Percentiles rank a stretch among this genome's conserved stretches.
Evolutionary conservation across 1,284 basidiomycete genomes (phyloP).

Genomic region (Fomitopsis pinicola): DNA sequence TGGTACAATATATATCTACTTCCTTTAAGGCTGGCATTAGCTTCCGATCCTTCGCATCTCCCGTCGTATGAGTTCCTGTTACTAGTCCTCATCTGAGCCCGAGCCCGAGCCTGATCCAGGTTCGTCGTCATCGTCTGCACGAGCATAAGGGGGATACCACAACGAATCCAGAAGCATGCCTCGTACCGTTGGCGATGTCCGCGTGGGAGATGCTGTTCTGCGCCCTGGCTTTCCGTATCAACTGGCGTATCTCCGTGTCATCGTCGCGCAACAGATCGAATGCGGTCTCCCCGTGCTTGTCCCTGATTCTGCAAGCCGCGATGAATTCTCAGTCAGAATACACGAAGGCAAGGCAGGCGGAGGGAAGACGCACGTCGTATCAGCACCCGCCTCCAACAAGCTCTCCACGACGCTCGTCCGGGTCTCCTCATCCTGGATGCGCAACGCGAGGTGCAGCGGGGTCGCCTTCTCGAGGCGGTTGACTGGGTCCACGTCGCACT

Average conservation of each 20-base stretch:
- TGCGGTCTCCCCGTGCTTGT: slow-evolving; percentile 62
- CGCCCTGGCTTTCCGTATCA: slow-evolving; percentile 50
- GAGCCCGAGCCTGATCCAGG: slow-evolving; percentile 30
- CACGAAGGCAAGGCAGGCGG: background rate
- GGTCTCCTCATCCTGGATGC: slow-evolving; percentile 56
- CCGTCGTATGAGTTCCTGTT: slow-evolving; percentile 6
- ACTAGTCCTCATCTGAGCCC: slow-evolving; percentile 27
- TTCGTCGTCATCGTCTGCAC: slow-evolving; percentile 32
- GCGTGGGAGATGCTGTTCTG: slow-evolving; percentile 32
- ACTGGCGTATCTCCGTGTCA: slow-evolving; percentile 39
- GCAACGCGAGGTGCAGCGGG: slow-evolving; percentile 79
- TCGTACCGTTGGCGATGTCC: slow-evolving; percentile 38
- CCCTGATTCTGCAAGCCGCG: slow-evolving; percentile 52
- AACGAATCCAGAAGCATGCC: background rate
- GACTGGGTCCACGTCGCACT: slow-evolving; percentile 81
- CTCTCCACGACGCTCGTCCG: slow-evolving; percentile 54
- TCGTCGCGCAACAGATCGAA: slow-evolving; percentile 52
- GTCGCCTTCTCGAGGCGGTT: slow-evolving; percentile 76
- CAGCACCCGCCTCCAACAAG: slow-evolving; percentile 75
- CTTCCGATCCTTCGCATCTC: background rate
- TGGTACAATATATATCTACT: slow-evolving; percentile 1
- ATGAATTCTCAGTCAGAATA: background rate
- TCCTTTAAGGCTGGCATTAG: background rate
- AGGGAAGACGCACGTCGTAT: slow-evolving; percentile 51
- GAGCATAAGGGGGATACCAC: background rate